These are phyloP conservation scores for Bacidia rubella DNA, from an alignment of 495 filamentous ascomycete species.

Conservation along the genomic window DNA sequence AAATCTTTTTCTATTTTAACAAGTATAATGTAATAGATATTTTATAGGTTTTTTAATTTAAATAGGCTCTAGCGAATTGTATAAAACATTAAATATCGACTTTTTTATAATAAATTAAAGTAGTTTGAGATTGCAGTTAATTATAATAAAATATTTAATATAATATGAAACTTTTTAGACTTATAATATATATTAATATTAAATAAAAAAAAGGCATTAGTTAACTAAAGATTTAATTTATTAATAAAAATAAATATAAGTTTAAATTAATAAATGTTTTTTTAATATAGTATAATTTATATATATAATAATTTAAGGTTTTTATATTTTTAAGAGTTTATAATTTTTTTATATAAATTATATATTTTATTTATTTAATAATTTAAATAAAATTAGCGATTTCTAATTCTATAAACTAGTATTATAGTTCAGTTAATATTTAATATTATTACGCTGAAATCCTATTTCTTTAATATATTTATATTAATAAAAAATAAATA, in stretches of 20 bases:
- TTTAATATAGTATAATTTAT: background rate
- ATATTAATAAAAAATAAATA: background rate
- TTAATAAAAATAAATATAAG: background rate
- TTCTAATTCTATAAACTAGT: background rate
- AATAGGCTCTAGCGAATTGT: background rate
- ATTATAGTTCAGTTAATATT: background rate
- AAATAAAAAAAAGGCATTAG: constrained; percentile 1
- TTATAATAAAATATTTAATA: background rate
- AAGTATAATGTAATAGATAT: too few relatives aligned
- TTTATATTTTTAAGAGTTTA: background rate
- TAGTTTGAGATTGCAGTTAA: background rate
- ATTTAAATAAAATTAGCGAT: background rate
- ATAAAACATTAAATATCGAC: background rate
- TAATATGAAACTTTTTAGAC: background rate
- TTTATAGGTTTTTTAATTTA: background rate
- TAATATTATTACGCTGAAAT: background rate
- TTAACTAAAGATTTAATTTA: background rate
- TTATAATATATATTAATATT: background rate
- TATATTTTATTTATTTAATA: background rate
- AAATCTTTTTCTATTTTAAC: too few relatives aligned
- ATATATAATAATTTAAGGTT: background rate
- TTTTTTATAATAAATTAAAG: background rate
- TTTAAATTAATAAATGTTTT: background rate
- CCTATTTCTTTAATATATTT: background rate
- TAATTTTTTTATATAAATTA: background rate